Evolutionary conservation across 768 basidiomycete species (phyloP).

Genomic region (Calocybe gangraenosa): DNA sequence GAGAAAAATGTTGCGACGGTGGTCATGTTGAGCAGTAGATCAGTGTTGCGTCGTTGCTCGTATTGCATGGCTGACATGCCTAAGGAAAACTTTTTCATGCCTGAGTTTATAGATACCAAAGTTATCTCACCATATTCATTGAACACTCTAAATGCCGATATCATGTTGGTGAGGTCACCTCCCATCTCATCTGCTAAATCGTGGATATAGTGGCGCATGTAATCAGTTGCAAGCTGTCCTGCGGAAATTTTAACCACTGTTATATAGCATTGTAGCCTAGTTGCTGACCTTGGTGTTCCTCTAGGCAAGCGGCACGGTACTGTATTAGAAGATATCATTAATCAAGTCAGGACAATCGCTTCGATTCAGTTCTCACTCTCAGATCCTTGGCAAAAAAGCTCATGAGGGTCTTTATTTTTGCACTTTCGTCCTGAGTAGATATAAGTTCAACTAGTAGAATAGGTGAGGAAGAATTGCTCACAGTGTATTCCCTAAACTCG

Average conservation of each 20-base stretch:
- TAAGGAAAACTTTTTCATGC: neutral
- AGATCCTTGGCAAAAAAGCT: slow-evolving; percentile 9
- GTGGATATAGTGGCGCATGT: slow-evolving; percentile 14
- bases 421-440: slow-evolving; percentile 13
- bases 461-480: slow-evolving; percentile 1
- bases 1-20: slow-evolving; percentile 26
- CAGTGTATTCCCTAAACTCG: slow-evolving; percentile 19
- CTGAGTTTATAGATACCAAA: neutral
- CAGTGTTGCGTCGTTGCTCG: slow-evolving; percentile 14
- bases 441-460: neutral
- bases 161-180: slow-evolving; percentile 9
- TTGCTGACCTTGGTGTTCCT: slow-evolving; percentile 5
- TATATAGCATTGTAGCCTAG: neutral
- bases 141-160: slow-evolving; percentile 13
- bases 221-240: neutral
- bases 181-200: slow-evolving; percentile 14
- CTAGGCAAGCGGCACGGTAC: slow-evolving; percentile 14
- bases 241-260: neutral
- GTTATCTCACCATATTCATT: slow-evolving; percentile 13
- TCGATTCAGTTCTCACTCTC: slow-evolving; percentile 3
- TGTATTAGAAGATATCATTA: neutral
- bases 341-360: neutral
- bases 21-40: slow-evolving; percentile 12
- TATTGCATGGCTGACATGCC: slow-evolving; percentile 19
- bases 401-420: slow-evolving; percentile 13